Evolutionary conservation across 495 filamentous ascomycete genomes (phyloP), one percentile per base, ranked within the genome.

Genomic region (Xylaria sp.): DNA sequence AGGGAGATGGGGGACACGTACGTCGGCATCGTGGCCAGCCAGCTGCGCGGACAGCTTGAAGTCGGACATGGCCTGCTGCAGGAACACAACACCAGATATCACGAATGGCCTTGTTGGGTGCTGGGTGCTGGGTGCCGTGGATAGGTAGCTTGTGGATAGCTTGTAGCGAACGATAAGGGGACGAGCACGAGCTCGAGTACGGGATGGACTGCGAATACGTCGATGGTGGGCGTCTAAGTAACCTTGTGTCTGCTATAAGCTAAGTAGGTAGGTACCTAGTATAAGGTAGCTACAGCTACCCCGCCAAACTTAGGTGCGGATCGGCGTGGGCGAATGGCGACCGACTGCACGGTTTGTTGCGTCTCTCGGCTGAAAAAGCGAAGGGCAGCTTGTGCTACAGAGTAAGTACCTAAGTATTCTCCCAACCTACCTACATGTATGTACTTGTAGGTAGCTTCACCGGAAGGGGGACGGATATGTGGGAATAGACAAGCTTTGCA

Each of bases 11-110:
- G n/a, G 69, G 67, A 70, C 77, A 78, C 90, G 85, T 87, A 95
- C 93, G 89, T 97, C 93, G 79, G 92, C 90, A 75, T 92, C 88
- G 74, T 97, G 93, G 76, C 89, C 93, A 76, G 89, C 85, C 58
- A 97, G 85, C 78, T 91, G 88, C 75, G 93, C 92, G 68, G 93
- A 93, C 74, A 97, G 89, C 85, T 93, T 95, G 86, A 90, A 97
- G 77, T 85, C 82, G 29, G 80, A 72, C 85, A 87, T 88, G 68
- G 64, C 73, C 61, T 55, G 59, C 61, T 35, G 37, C 50, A 46
- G 12, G n/a, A n/a, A n/a, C n/a, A 33, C 14, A 33, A 62, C 9
- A 52, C 31, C 29, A 9, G n/a, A 52, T 50, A 14, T 24, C 29
- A 17, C 44, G 57, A 61, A 9, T 46, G 8, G 5, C 1, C 4